Evolutionary conservation across 805 yeast genomes (phyloP), one percentile per base, ranked within the genome.

Genomic region (Candida endomychidarum): DNA sequence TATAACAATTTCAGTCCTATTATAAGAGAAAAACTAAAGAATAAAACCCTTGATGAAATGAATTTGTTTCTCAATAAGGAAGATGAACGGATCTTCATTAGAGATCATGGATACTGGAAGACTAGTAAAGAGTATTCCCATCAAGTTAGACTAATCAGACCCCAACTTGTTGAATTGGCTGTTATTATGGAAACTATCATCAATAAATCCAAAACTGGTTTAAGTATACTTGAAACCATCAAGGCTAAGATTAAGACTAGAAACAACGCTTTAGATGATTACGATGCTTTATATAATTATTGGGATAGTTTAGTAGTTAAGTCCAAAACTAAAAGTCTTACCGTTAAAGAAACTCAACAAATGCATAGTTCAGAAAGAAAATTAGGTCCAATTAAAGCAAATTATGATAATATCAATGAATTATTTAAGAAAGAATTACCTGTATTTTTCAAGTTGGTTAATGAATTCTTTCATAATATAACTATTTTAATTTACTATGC

Each of bases 401-500:
- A 46, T 35, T 75, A 69, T 48, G 67, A 69, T 2, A 34, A 43
- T 8, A 45, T 65, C 24, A 74, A 77, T 50, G 45, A 50, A 4
- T 37, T 47, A 3, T 57, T 79, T 44, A 74, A 75, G 41, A 42
- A 41, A 21, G 83, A 78, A 29, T 49, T 80, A 1, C 81, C 83
- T 0, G 35, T 44, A 3, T 71, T 76, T 34, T 61, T 71, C 40
- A 41, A 55, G 5, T 52, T 70, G 8, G 54, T 70, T 0, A 42
- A 56, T 3, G 34, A 49, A 10, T 50, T 70, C 17, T 50, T 68
- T 27, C 51, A 54, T 18, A 38, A 42, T 3, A 15, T 45, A 8
- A 11, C 19, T 1, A 20, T 22, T 17, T 15, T 43, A 9, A 23
- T 41, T 5, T 76, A 63, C 44, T 78, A 54, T 43, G 52, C 66